Evolutionary conservation across 2,329 filamentous ascomycete genomes (phyloP).

Genomic region (Aspergillus sp.): DNA sequence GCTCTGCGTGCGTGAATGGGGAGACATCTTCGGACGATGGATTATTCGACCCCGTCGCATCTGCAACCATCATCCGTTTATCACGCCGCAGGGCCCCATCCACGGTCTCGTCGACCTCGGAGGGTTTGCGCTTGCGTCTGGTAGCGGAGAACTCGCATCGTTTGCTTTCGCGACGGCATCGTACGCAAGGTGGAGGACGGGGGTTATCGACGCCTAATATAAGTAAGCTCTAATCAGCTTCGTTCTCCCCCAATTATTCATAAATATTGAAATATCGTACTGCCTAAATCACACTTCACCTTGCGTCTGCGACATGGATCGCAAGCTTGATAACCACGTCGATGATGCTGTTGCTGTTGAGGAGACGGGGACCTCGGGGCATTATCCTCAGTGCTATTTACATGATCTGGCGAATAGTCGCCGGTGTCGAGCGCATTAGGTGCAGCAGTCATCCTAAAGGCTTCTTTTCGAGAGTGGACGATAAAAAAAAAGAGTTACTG

Average conservation of each 20-base stretch:
- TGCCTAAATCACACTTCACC: conserved; percentile 43
- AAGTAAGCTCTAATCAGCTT: background rate
- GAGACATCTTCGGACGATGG: conserved; percentile 18
- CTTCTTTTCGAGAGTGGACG: background rate
- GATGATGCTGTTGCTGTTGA: conserved; percentile 27
- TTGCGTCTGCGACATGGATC: conserved; percentile 43
- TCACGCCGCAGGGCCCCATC: conserved; percentile 36
- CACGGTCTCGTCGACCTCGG: conserved; percentile 36
- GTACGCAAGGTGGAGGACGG: conserved; percentile 83
- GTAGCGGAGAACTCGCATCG: conserved; percentile 96
- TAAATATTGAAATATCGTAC: conserved; percentile 20
- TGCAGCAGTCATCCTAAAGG: conserved; percentile 9
- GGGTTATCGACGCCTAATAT: conserved; percentile 69
- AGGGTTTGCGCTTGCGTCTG: conserved; percentile 77
- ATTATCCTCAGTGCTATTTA: conserved; percentile 7
- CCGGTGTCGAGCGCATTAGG: conserved; percentile 2
- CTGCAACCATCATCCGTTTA: conserved; percentile 46
- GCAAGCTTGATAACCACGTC: conserved; percentile 43
- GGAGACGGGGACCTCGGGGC: conserved; percentile 25
- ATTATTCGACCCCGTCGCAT: conserved; percentile 24
- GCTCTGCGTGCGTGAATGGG: conserved; percentile 13
- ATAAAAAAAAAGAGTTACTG: background rate
- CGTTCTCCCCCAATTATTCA: background rate
- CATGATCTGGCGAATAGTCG: conserved; percentile 7
- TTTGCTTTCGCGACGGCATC: conserved; percentile 90